Percentiles rank a stretch among this genome's conserved stretches.
Conservation (phyloP, 2,329 filamentous ascomycete genomes). For the Whalleya microplaca region DNA sequence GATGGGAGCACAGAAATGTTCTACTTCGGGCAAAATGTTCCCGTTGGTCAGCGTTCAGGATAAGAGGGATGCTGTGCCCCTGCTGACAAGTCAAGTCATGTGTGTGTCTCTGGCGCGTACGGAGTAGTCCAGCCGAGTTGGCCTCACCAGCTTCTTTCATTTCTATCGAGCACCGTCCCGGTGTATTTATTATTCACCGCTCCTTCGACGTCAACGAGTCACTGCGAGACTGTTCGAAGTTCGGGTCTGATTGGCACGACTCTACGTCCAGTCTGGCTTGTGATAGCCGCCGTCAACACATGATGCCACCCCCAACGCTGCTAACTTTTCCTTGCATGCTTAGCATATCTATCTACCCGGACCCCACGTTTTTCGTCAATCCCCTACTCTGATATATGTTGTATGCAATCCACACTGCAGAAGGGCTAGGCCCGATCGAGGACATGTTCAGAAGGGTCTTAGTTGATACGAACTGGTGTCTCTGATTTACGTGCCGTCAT, state of each 20-base stretch:
- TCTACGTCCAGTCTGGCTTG: conserved; percentile 14
- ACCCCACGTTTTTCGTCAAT: conserved; percentile 21
- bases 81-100: not conserved
- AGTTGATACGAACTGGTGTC: no score
- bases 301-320: conserved; percentile 6
- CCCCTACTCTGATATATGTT: conserved; percentile 8
- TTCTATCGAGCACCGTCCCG: not conserved
- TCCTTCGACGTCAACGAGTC: conserved; percentile 17
- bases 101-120: not conserved
- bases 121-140: conserved; percentile 1
- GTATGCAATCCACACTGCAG: conserved; percentile 1
- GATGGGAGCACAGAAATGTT: not conserved
- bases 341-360: conserved; percentile 3
- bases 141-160: not conserved
- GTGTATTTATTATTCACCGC: conserved; percentile 28
- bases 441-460: no score
- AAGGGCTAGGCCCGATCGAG: no score
- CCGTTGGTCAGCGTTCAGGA: not conserved
- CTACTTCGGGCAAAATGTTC: not conserved
- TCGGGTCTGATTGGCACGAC: conserved; percentile 15
- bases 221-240: not conserved
- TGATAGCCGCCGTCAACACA: conserved; percentile 20
- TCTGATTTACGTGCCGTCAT: no score
- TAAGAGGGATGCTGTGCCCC: not conserved
- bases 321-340: conserved; percentile 13